A percentile compares a stretch with the other conserved stretches of the same genome.
phyloP scores from a whole-genome alignment of 148 eudicot genomes.

The Cornus controversa region DNA sequence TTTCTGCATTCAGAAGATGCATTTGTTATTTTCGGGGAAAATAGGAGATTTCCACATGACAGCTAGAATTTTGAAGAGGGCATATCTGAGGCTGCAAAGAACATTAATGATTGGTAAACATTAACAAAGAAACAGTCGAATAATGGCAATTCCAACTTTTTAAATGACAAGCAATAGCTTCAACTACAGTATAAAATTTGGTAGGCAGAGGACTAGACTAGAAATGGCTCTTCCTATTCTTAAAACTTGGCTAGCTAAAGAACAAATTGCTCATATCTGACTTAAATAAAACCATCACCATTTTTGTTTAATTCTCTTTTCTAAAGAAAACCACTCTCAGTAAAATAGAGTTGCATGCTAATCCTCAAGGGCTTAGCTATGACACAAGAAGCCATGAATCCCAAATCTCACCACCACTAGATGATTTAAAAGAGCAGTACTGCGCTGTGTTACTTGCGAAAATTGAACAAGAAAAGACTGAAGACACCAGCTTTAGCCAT shows the following conservation, averaged over 20 bases:
- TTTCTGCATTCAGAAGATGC: conserved; percentile 46
- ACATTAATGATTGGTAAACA: too few relatives aligned
- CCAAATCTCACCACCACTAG: neutral
- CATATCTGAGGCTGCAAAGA: neutral
- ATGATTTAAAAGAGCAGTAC: neutral
- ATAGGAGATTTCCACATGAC: neutral
- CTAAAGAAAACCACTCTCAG: neutral
- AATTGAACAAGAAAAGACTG: too few relatives aligned
- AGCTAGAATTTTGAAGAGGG: neutral
- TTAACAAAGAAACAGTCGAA: neutral
- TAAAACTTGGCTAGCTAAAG: too few relatives aligned
- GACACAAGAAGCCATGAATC: neutral
- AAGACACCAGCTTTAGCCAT: too few relatives aligned
- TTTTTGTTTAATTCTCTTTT: too few relatives aligned
- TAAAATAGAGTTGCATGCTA: neutral
- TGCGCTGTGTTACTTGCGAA: neutral
- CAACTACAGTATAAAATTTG: neutral
- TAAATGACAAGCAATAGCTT: neutral
- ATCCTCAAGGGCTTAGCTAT: neutral
- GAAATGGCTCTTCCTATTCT: too few relatives aligned
- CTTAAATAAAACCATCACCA: neutral
- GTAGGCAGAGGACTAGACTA: neutral
- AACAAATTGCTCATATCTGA: too few relatives aligned
- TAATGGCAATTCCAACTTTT: neutral
- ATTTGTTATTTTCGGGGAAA: conserved; percentile 1